Evolutionary conservation across 805 yeast genomes (phyloP).

Genomic region (Wickerhamiella siamensis): DNA sequence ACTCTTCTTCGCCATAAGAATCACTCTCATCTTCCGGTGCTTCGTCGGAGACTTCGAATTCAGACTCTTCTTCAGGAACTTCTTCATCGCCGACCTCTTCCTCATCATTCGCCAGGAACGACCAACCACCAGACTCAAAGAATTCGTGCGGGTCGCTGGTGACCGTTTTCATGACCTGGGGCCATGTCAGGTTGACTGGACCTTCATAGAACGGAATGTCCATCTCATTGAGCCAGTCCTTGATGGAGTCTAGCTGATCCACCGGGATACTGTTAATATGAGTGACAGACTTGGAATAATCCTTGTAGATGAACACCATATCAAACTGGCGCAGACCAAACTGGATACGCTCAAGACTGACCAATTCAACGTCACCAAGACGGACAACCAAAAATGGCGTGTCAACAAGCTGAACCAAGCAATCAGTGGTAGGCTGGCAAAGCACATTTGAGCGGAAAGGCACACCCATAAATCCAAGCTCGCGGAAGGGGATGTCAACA

Average conservation of each 20-base stretch:
- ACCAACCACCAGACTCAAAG: slow-evolving; percentile 93
- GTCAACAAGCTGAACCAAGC: slow-evolving; percentile 84
- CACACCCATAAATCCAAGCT: slow-evolving; percentile 93
- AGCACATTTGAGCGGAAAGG: slow-evolving; percentile 88
- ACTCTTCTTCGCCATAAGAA: slow-evolving; percentile 26
- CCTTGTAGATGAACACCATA: slow-evolving; percentile 90
- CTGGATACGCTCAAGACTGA: slow-evolving; percentile 92
- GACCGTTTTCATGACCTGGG: slow-evolving; percentile 86
- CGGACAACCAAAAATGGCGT: slow-evolving; percentile 91
- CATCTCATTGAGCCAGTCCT: slow-evolving; percentile 95
- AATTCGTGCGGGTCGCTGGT: slow-evolving; percentile 87
- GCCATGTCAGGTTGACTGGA: slow-evolving; percentile 91
- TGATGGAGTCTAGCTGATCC: slow-evolving; percentile 79
- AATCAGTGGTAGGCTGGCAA: slow-evolving; percentile 95
- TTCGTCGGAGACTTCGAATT: slow-evolving; percentile 47
- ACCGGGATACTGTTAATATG: slow-evolving; percentile 92
- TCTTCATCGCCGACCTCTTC: slow-evolving; percentile 47
- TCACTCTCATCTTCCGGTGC: slow-evolving; percentile 33
- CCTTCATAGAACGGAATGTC: slow-evolving; percentile 93
- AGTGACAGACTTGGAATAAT: slow-evolving; percentile 71
- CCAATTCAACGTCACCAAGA: slow-evolving; percentile 81
- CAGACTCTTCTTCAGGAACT: slow-evolving; percentile 53
- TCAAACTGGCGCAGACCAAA: slow-evolving; percentile 95
- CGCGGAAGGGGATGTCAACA: slow-evolving; percentile 88
- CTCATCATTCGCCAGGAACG: slow-evolving; percentile 76